Evolutionary conservation across 345 rosid genomes (phyloP).

Genomic region (Eucalyptus cloeziana): DNA sequence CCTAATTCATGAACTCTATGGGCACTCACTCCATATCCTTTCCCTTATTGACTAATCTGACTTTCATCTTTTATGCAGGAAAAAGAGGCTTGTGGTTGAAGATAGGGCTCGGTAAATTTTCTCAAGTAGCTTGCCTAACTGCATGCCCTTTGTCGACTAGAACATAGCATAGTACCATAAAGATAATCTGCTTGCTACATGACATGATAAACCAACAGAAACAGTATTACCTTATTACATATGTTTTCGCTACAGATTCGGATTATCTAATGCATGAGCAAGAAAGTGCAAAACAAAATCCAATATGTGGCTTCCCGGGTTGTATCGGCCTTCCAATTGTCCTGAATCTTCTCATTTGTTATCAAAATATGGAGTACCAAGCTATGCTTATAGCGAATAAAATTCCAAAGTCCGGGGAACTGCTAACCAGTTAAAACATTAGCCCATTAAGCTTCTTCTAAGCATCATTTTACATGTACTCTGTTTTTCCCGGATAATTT

Average conservation of each 20-base stretch:
- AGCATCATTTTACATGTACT: neutral
- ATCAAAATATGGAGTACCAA: neutral
- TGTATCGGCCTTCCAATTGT: neutral
- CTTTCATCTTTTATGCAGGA: neutral
- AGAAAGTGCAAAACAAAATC: neutral
- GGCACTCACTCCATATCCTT: neutral
- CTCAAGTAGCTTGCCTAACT: neutral
- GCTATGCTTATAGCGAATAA: neutral
- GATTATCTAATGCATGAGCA: neutral
- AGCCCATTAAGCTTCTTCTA: neutral
- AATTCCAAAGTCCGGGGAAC: neutral
- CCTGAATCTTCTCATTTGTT: neutral
- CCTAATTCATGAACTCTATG: neutral
- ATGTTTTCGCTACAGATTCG: neutral
- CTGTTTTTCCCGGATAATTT: neutral
- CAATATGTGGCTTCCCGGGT: neutral
- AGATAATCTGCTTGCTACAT: neutral
- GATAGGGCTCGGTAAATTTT: neutral
- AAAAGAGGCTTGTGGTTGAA: neutral
- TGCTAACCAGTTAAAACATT: neutral
- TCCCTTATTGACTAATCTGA: neutral
- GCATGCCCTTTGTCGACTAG: neutral
- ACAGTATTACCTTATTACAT: neutral
- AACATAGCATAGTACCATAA: neutral
- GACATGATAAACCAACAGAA: neutral